Evolutionary conservation across 2,329 filamentous ascomycete genomes (phyloP).

Genomic region (Penicillium italicum): DNA sequence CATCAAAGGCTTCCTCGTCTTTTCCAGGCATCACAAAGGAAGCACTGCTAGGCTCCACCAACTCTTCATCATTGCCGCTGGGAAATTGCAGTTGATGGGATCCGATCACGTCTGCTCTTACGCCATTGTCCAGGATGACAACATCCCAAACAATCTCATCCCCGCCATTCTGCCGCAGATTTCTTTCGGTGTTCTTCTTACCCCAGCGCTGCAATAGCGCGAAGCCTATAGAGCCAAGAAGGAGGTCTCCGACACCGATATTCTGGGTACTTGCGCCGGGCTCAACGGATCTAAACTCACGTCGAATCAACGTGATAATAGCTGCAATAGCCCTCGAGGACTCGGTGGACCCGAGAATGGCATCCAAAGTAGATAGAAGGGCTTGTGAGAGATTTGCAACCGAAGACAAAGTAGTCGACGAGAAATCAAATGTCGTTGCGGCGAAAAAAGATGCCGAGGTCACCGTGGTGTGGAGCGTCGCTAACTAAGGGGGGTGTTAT

Average conservation of each 20-base stretch:
- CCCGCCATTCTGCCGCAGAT: conserved; percentile 41
- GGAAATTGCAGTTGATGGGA: conserved; percentile 36
- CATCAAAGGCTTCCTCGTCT: conserved; percentile 39
- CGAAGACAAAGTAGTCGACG: conserved; percentile 44
- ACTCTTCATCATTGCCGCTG: conserved; percentile 42
- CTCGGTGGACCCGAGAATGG: conserved; percentile 48
- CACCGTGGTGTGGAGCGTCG: conserved; percentile 43
- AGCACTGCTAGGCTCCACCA: conserved; percentile 52
- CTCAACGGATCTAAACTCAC: conserved; percentile 42
- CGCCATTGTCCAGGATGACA: conserved; percentile 47
- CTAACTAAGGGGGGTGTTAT: conserved; percentile 35
- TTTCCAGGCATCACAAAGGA: conserved; percentile 43
- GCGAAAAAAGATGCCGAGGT: conserved; percentile 48
- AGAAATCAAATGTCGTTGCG: conserved; percentile 46
- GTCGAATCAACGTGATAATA: conserved; percentile 46
- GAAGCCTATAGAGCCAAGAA: conserved; percentile 45
- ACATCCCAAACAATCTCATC: conserved; percentile 48
- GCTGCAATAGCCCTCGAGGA: conserved; percentile 48
- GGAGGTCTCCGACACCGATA: conserved; percentile 44
- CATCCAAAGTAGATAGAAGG: conserved; percentile 45
- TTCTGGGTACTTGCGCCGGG: conserved; percentile 31
- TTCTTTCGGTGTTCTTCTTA: conserved; percentile 42
- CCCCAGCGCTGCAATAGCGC: conserved; percentile 48
- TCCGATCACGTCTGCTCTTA: conserved; percentile 47
- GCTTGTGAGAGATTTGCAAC: conserved; percentile 44